Evolutionary conservation across 257 asterid species (phyloP).

Genomic region (Ilex asprella): DNA sequence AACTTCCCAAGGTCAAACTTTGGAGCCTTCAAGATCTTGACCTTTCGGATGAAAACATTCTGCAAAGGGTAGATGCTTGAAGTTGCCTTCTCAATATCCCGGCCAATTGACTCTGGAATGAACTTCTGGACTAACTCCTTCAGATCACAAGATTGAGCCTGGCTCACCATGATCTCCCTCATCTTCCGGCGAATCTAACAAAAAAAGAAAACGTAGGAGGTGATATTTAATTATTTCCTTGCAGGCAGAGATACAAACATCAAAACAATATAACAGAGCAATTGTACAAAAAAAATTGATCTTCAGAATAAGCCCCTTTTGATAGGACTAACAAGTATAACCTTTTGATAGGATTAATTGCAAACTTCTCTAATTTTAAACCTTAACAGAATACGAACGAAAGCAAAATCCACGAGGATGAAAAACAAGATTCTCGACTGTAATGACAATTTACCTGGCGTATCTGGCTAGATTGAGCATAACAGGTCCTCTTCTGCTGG

Average conservation of each 20-base stretch:
- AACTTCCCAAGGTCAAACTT: slow-evolving; percentile 71
- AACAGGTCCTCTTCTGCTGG: slow-evolving; percentile 89
- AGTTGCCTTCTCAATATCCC: slow-evolving; percentile 80
- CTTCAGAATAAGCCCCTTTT: too few relatives aligned
- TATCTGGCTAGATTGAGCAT: slow-evolving; percentile 78
- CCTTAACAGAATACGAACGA: not conserved
- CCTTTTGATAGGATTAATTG: too few relatives aligned
- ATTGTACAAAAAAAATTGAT: not conserved
- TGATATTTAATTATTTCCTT: not conserved
- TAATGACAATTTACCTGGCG: slow-evolving; percentile 45
- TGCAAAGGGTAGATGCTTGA: slow-evolving; percentile 74
- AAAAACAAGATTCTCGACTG: not conserved
- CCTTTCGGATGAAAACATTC: slow-evolving; percentile 73
- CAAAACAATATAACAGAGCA: not conserved
- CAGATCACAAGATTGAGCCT: slow-evolving; percentile 65
- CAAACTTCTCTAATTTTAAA: not conserved
- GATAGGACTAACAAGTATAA: too few relatives aligned
- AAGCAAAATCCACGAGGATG: not conserved
- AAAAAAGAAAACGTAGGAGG: not conserved
- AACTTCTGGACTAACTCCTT: slow-evolving; percentile 76
- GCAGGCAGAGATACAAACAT: not conserved
- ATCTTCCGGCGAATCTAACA: slow-evolving; percentile 73
- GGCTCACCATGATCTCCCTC: slow-evolving; percentile 77
- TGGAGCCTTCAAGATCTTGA: slow-evolving; percentile 79
- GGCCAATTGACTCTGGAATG: slow-evolving; percentile 78